Conservation (phyloP, 2,329 filamentous ascomycete genomes). For the Colletotrichum tropicicola region DNA sequence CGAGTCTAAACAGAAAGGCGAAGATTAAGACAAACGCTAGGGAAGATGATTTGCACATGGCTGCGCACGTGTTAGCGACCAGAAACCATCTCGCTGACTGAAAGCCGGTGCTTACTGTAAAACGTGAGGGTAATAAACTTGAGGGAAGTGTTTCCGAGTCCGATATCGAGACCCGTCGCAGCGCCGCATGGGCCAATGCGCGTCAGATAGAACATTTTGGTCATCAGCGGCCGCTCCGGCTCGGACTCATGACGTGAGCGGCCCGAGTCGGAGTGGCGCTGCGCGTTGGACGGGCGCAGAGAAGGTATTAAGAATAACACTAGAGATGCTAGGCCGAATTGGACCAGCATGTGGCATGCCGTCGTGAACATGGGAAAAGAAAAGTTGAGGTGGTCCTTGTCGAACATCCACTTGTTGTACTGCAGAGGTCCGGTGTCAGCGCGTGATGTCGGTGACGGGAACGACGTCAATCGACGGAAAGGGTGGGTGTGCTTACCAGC, state of each 20-base stretch:
- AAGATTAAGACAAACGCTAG: slow-evolving; percentile 95
- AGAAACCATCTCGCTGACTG: neutral
- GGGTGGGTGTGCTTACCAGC: slow-evolving; percentile 66
- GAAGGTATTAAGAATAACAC: slow-evolving; percentile 86
- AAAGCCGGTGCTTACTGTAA: slow-evolving; percentile 71
- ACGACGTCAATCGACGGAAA: slow-evolving; percentile 8
- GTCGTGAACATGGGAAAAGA: slow-evolving; percentile 96
- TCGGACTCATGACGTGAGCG: slow-evolving; percentile 62
- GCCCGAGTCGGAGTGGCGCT: slow-evolving; percentile 56
- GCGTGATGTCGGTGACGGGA: neutral
- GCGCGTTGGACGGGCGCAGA: slow-evolving; percentile 71
- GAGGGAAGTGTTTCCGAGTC: slow-evolving; percentile 92
- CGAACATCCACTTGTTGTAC: slow-evolving; percentile 99
- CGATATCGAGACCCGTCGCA: slow-evolving; percentile 94
- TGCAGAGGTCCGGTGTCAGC: slow-evolving; percentile 48
- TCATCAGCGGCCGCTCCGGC: slow-evolving; percentile 75
- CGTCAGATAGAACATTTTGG: slow-evolving; percentile 89
- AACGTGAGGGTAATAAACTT: slow-evolving; percentile 98
- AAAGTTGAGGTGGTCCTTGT: slow-evolving; percentile 84
- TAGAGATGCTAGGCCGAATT: slow-evolving; percentile 81
- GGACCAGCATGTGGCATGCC: slow-evolving; percentile 93
- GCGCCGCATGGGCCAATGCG: slow-evolving; percentile 91
- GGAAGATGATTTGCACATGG: slow-evolving; percentile 99
- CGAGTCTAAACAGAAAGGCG: slow-evolving; percentile 92
- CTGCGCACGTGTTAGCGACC: slow-evolving; percentile 48